Conservation (phyloP, 176 grass and related monocot species). For the Oryza coarctata region DNA sequence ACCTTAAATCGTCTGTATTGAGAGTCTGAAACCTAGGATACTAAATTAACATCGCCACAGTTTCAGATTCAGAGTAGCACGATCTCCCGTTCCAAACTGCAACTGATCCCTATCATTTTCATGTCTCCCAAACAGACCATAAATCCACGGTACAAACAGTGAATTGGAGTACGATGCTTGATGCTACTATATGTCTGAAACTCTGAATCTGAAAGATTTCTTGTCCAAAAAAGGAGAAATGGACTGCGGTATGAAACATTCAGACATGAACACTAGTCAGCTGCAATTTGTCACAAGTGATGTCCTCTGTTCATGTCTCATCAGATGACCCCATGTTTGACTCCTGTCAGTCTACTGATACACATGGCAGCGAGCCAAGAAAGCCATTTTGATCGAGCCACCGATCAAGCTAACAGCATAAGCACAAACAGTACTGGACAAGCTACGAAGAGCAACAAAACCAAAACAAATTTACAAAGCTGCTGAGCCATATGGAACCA, state of each 20-base stretch:
- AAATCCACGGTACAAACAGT: background rate
- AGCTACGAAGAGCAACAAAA: background rate
- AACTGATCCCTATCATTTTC: background rate
- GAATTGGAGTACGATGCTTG: background rate
- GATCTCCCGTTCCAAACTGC: background rate
- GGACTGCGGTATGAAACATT: background rate
- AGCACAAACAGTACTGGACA: conserved; percentile 28
- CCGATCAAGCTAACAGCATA: background rate
- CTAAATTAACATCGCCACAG: background rate
- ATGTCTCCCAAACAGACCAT: background rate
- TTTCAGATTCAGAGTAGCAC: background rate
- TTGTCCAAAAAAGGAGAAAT: background rate
- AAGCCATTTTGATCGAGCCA: background rate
- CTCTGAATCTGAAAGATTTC: background rate
- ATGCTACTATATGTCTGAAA: background rate
- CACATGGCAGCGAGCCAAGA: conserved; percentile 4
- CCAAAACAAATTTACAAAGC: background rate
- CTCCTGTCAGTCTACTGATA: background rate
- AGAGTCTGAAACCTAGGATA: background rate
- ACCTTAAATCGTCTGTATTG: background rate
- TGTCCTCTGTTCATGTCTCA: background rate
- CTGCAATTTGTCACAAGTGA: background rate
- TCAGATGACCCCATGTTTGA: background rate
- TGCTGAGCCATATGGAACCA: background rate
- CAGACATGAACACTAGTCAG: background rate